Percentiles rank a stretch among this genome's conserved stretches.
phyloP scores from a whole-genome alignment of 2,329 filamentous ascomycete genomes.

The Cadophora gregata region DNA sequence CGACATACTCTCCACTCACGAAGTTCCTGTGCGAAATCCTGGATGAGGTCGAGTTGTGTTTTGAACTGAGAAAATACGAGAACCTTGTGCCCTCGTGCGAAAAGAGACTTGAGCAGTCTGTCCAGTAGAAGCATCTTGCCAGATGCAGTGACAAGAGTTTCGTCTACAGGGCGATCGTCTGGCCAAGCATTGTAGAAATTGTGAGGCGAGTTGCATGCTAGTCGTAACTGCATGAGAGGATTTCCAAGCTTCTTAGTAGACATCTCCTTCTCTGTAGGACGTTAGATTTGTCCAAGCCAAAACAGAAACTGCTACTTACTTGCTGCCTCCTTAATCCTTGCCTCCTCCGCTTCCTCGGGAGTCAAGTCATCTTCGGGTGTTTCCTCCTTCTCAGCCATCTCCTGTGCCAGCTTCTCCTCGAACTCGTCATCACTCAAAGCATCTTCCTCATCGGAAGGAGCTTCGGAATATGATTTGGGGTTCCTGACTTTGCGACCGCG shows the following conservation, averaged over 20 bases:
- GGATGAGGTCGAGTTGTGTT: constrained; percentile 87
- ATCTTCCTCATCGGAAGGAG: constrained; percentile 65
- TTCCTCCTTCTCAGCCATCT: constrained; percentile 54
- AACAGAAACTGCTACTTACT: constrained; percentile 58
- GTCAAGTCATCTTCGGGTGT: constrained; percentile 51
- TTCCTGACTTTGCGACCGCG: constrained; percentile 51
- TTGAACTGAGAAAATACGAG: constrained; percentile 98
- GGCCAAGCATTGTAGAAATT: constrained; percentile 96
- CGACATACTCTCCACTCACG: constrained; percentile 83
- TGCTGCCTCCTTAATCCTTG: constrained; percentile 75
- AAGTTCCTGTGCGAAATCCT: constrained; percentile 82
- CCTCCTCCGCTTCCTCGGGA: constrained; percentile 66
- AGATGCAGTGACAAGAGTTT: constrained; percentile 82
- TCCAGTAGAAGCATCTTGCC: constrained; percentile 97
- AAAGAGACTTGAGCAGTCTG: constrained; percentile 77
- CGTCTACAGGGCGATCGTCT: constrained; percentile 68
- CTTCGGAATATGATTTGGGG: constrained; percentile 55
- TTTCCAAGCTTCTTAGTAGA: constrained; percentile 91
- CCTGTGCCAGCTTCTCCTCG: constrained; percentile 75
- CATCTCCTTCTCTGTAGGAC: constrained; percentile 75
- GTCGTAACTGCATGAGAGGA: constrained; percentile 85
- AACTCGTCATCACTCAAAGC: constrained; percentile 82
- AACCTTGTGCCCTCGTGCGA: constrained; percentile 81
- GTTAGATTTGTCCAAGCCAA: constrained; percentile 41
- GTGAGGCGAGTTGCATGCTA: constrained; percentile 92